A percentile compares a stretch with the other conserved stretches of the same genome.
Conservation (phyloP, 148 eudicot species). For the Diospyros lotus region DNA sequence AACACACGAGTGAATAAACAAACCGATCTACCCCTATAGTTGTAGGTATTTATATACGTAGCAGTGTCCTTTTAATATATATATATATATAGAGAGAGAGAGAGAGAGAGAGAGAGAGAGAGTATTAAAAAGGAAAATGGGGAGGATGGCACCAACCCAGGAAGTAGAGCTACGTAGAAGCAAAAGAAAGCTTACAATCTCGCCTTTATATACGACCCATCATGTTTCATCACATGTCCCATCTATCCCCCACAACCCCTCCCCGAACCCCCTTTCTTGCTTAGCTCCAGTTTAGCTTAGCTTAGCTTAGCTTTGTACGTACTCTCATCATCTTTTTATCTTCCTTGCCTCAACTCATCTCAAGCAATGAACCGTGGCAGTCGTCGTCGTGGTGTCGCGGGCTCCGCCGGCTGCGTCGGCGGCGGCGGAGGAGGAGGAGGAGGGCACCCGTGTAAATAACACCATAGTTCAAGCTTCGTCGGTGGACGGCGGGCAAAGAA, state of each 20-base stretch:
- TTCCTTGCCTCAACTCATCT: background rate
- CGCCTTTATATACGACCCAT: slow-evolving; percentile 57
- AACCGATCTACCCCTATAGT: too few relatives aligned
- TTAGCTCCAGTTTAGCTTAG: background rate
- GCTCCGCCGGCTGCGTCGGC: slow-evolving; percentile 16
- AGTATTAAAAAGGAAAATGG: too few relatives aligned
- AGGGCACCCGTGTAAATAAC: slow-evolving; percentile 18
- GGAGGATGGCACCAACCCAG: background rate
- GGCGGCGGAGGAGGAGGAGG: slow-evolving; percentile 18
- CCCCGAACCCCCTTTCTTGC: slow-evolving; percentile 11
- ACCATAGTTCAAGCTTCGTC: background rate
- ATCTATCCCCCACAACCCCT: slow-evolving; percentile 1
- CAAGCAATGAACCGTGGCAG: slow-evolving; percentile 10
- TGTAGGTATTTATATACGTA: too few relatives aligned
- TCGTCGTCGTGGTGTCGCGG: slow-evolving; percentile 6
- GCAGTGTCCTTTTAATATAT: too few relatives aligned
- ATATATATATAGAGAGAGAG: too few relatives aligned
- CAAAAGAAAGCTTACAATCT: slow-evolving; percentile 26
- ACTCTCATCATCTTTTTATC: background rate
- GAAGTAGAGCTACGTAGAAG: slow-evolving; percentile 11
- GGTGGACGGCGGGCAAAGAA: background rate
- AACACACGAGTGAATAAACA: too few relatives aligned
- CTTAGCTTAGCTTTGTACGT: slow-evolving; percentile 5
- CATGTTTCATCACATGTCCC: background rate
- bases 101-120: too few relatives aligned